These are phyloP conservation scores for Ogataea methanolica DNA, from an alignment of 805 yeast species.

Conservation along the genomic window DNA sequence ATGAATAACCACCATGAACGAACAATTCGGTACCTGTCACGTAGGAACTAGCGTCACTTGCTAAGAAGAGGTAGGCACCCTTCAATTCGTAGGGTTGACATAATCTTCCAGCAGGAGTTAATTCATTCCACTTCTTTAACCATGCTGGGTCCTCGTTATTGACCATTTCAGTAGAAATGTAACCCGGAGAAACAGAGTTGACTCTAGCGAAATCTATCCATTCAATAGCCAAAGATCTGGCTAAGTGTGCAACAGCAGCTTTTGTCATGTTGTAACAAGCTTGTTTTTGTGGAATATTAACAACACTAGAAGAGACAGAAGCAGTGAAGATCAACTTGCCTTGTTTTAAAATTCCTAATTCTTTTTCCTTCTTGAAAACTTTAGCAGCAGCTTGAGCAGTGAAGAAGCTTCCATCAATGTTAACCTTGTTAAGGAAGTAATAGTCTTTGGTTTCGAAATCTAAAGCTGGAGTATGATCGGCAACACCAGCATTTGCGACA, in stretches of 20 bases:
- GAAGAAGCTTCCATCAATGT: constrained; percentile 44
- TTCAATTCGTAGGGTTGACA: constrained; percentile 44
- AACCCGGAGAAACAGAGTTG: constrained; percentile 25
- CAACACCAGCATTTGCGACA: constrained; percentile 19
- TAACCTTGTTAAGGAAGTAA: constrained; percentile 32
- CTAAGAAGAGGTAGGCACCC: constrained; percentile 49
- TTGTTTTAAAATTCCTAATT: constrained; percentile 24
- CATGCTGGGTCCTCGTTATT: constrained; percentile 22
- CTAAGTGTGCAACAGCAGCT: constrained; percentile 45
- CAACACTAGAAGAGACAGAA: constrained; percentile 52
- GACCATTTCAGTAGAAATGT: constrained; percentile 35
- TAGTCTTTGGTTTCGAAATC: neutral
- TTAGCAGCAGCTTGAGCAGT: constrained; percentile 47
- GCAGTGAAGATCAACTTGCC: constrained; percentile 52
- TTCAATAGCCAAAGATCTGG: constrained; percentile 43
- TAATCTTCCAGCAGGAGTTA: constrained; percentile 45
- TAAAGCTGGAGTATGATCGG: neutral
- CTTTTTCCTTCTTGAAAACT: constrained; percentile 36
- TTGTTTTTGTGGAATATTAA: constrained; percentile 47
- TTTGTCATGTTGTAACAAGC: constrained; percentile 46
- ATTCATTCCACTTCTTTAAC: constrained; percentile 28
- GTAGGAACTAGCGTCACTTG: constrained; percentile 48
- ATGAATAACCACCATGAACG: constrained; percentile 48
- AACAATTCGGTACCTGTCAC: constrained; percentile 47
- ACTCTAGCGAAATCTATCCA: constrained; percentile 48